These are phyloP conservation scores for Mycogone perniciosa DNA, from an alignment of 2,329 filamentous ascomycete genomes.

Conservation along the genomic window DNA sequence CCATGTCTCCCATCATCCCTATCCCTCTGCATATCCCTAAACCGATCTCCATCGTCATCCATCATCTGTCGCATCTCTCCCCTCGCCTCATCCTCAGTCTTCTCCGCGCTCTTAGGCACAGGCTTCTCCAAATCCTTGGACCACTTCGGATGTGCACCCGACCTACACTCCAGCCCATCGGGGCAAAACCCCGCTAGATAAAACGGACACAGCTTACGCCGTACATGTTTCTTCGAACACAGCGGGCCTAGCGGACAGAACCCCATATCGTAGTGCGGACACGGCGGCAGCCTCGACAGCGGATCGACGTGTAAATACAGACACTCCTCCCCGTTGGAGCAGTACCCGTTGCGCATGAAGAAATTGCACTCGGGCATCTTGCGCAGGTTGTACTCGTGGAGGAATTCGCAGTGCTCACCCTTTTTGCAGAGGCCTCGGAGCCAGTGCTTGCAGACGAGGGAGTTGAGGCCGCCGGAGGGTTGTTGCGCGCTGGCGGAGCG, in stretches of 20 bases:
- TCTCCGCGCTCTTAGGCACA: slow-evolving; percentile 59
- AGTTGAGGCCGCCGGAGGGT: slow-evolving; percentile 57
- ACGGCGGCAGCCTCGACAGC: slow-evolving; percentile 69
- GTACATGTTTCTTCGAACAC: slow-evolving; percentile 84
- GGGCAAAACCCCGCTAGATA: slow-evolving; percentile 95
- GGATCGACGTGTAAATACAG: slow-evolving; percentile 87
- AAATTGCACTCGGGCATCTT: slow-evolving; percentile 99
- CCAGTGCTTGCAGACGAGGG: slow-evolving; percentile 97
- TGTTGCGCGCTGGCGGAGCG: slow-evolving; percentile 33
- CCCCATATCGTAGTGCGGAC: slow-evolving; percentile 87
- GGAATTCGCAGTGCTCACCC: slow-evolving; percentile 91
- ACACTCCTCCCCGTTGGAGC: slow-evolving; percentile 94
- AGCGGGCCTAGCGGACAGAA: slow-evolving; percentile 87
- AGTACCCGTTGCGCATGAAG: slow-evolving; percentile 88
- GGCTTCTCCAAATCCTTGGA: slow-evolving; percentile 70
- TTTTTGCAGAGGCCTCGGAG: slow-evolving; percentile 96
- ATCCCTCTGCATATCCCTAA: slow-evolving; percentile 30
- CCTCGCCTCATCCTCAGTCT: slow-evolving; percentile 45
- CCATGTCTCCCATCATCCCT: slow-evolving; percentile 29
- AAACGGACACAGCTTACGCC: slow-evolving; percentile 71
- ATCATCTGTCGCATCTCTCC: slow-evolving; percentile 22
- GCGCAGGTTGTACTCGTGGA: slow-evolving; percentile 96
- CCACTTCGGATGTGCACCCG: slow-evolving; percentile 80
- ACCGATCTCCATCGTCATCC: slow-evolving; percentile 33
- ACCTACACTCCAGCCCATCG: slow-evolving; percentile 66